Percentiles rank a stretch among this genome's conserved stretches.
phyloP scores from a whole-genome alignment of 2,329 filamentous ascomycete species.

The Epichloe amarillans region DNA sequence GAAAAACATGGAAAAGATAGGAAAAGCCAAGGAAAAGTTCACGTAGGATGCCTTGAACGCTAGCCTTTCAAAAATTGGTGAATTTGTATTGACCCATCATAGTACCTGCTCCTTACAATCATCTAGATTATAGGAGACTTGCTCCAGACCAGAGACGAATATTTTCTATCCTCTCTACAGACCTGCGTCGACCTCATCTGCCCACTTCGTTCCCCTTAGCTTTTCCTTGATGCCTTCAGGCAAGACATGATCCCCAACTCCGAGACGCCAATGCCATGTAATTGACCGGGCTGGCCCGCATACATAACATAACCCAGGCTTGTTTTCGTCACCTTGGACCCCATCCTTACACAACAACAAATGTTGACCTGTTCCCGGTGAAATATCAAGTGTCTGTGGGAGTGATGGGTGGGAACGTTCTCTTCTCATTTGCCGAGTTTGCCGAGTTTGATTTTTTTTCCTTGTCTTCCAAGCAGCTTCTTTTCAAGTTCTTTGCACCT shows the following conservation, averaged over 20 bases:
- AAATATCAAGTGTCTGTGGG: neutral
- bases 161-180: no score
- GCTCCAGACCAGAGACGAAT: no score
- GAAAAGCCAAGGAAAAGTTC: no score
- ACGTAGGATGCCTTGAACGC: no score
- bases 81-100: no score
- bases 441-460: neutral
- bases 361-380: neutral
- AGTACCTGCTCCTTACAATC: no score
- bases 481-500: neutral
- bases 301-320: conserved; percentile 7
- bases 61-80: no score
- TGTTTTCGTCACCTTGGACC: neutral
- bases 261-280: conserved; percentile 29
- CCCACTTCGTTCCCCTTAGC: neutral
- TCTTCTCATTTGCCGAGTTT: neutral
- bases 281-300: conserved; percentile 19
- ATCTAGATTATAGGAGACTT: no score
- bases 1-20: no score
- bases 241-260: conserved; percentile 20
- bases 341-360: neutral
- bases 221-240: neutral
- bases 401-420: neutral
- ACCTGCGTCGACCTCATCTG: neutral
- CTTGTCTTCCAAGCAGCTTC: neutral